Base-by-base conservation (phyloP, 1,284 basidiomycete species). In the Leucoagaricus sp. region DNA sequence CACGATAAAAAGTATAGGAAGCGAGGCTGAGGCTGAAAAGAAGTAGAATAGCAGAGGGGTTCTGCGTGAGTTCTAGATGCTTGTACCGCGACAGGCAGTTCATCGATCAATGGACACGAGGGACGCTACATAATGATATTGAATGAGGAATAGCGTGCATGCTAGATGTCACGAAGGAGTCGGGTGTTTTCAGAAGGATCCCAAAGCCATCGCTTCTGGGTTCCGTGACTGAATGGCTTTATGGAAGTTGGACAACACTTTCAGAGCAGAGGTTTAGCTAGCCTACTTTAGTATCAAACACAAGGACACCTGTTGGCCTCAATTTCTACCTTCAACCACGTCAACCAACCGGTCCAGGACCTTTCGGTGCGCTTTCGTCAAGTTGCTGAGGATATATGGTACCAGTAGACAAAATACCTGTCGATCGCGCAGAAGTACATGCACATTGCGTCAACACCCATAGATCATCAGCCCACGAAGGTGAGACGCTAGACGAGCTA, bases 361-460 rank as follows among this genome's bases (percentile, higher is more conserved):
- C 10, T 48, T 46, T 12, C 53, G 49, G 58, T 72, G 72, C n/a
- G 71, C 59, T 26, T 52, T 62, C n/a, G 47, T 58, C 44, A 72
- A 51, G 9, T 59, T 65, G 33, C 59, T 40, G 4, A 61, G 25
- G 36, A 71, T 63, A 49, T 64, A 66, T 4, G 67, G 65, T 40
- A 68, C 55, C 12, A 71, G 46, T 21, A 71, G 49, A 53, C 64
- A 67, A 40, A 68, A 62, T 4, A 41, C 54, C 65, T 66, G n/a
- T n/a, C n/a, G n/a, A n/a, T n/a, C n/a, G n/a, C n/a, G n/a, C n/a
- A n/a, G n/a, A n/a, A n/a, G n/a, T n/a, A n/a, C n/a, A n/a, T n/a
- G n/a, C n/a, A n/a, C n/a, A n/a, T n/a, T n/a, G n/a, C n/a, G n/a
- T n/a, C n/a, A n/a, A n/a, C n/a, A 49, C 34, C 28, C 3, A 36